A percentile compares a stretch with the other conserved stretches of the same genome.
Conservation (phyloP, 164 flowering plant genomes). For the Vitis rupestris region DNA sequence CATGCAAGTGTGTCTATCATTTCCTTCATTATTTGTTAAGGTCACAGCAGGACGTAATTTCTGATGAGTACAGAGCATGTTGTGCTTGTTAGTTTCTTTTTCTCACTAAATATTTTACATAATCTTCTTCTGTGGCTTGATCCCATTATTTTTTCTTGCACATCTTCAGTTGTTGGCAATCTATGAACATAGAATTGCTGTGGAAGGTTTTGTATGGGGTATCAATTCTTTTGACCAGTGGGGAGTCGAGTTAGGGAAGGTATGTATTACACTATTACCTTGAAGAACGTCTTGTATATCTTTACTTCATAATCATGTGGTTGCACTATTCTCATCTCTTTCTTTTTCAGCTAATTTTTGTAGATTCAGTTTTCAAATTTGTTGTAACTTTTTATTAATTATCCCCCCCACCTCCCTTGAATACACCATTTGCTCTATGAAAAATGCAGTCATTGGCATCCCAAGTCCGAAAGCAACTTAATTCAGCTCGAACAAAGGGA, state of each 20-base stretch:
- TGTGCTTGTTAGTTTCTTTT: background rate
- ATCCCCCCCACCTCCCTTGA: background rate
- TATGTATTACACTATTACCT: conserved; percentile 17
- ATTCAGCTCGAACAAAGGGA: conserved; percentile 66
- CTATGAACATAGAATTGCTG: conserved; percentile 94
- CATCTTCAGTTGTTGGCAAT: conserved; percentile 78
- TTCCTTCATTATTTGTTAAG: too few relatives aligned
- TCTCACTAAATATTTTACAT: background rate
- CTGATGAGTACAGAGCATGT: background rate
- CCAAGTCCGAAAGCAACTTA: conserved; percentile 84
- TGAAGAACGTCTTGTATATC: background rate
- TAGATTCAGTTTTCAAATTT: background rate
- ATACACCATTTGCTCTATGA: background rate
- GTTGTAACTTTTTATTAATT: background rate
- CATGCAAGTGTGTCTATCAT: background rate
- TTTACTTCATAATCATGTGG: background rate
- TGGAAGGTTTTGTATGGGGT: conserved; percentile 95
- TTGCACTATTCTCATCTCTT: background rate
- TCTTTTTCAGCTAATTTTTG: background rate
- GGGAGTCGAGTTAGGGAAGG: conserved; percentile 99
- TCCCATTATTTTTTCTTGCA: background rate
- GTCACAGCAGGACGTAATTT: too few relatives aligned
- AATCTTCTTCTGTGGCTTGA: background rate
- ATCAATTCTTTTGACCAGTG: conserved; percentile 99
- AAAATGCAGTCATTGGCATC: conserved; percentile 74